Percentiles rank a stretch among this genome's conserved stretches.
Conservation (phyloP, 257 asterid genomes). For the Cruciata laevipes region DNA sequence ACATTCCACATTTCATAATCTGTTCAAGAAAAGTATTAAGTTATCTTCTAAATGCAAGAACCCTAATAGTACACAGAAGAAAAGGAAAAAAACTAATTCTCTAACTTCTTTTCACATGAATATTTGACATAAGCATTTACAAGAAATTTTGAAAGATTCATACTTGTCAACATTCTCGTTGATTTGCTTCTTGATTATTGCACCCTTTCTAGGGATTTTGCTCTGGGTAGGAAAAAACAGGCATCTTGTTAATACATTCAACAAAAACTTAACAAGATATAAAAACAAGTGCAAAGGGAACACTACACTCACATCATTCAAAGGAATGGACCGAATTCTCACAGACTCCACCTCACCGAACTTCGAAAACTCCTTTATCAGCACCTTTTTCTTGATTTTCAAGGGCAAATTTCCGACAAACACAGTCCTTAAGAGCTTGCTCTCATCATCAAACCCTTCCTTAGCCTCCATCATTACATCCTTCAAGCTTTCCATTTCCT, state of each 20-base stretch:
- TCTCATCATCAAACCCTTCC: slow-evolving; percentile 92
- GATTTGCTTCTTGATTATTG: slow-evolving; percentile 59
- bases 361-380: slow-evolving; percentile 61
- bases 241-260: background rate
- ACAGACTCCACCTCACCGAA: slow-evolving; percentile 90
- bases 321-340: slow-evolving; percentile 85
- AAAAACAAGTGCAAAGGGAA: background rate
- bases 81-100: too few species aligned
- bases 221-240: slow-evolving; percentile 42
- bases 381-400: slow-evolving; percentile 69
- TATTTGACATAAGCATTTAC: background rate
- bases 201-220: slow-evolving; percentile 83
- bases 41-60: background rate
- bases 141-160: background rate
- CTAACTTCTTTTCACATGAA: too few species aligned
- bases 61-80: too few species aligned
- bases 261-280: background rate
- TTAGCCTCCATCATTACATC: slow-evolving; percentile 55
- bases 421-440: slow-evolving; percentile 77
- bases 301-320: slow-evolving; percentile 74
- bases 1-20: background rate
- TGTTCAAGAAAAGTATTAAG: background rate
- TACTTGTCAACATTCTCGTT: slow-evolving; percentile 80
- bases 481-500: slow-evolving; percentile 70
- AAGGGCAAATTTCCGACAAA: slow-evolving; percentile 86